Base-by-base conservation (phyloP, 495 filamentous ascomycete species). In the Cercophora samala region DNA sequence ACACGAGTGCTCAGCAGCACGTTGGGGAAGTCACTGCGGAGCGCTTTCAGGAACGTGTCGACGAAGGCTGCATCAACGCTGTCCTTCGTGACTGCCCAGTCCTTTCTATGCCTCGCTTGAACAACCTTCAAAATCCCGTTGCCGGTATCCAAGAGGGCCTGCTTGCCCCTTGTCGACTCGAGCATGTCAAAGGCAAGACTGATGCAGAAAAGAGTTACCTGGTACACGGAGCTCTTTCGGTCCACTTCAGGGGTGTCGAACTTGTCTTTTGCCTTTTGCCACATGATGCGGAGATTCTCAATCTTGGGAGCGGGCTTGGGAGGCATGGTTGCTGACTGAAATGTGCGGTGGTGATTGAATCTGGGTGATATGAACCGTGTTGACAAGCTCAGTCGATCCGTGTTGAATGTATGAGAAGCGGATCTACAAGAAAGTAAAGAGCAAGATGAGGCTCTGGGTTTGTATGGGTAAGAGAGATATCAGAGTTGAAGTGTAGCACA, bases 1-100 rank as follows among this genome's bases (percentile, higher is more conserved):
- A 25, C 21, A 13, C 58, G 22, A 21, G 24, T 60, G 58, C 58
- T 60, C 58, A 60, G 26, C 18, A 60, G 21, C 18, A 60, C 5
- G 58, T 60, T 60, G 23, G 58, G 58, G 23, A 60, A 60, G 58
- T 60, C 58, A 22, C 17, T 17, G 22, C 58, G 58, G 8, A 60
- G 15, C 8, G 22, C 58, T 15, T 60, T 15, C 5, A 60, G 58
- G 6, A 25, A 60, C 22, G 17, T 13, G 23, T 18, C 23, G 24
- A 60, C 26, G 5, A 22, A 60, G 11, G 58, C 58, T 17, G 58
- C 21, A 26, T 60, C 58, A 21, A 60, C 22, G 22, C 4, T 15
- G 17, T 60, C 23, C 15, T 25, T 21, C 5, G 22, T 26, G 26
- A 60, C 58, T 8, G 58, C 24, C 24, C 58, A 60, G 23, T 22